Percentiles rank a stretch among this genome's conserved stretches.
phyloP scores from a whole-genome alignment of 176 grass and related monocot species.

The Aegilops umbellulata region DNA sequence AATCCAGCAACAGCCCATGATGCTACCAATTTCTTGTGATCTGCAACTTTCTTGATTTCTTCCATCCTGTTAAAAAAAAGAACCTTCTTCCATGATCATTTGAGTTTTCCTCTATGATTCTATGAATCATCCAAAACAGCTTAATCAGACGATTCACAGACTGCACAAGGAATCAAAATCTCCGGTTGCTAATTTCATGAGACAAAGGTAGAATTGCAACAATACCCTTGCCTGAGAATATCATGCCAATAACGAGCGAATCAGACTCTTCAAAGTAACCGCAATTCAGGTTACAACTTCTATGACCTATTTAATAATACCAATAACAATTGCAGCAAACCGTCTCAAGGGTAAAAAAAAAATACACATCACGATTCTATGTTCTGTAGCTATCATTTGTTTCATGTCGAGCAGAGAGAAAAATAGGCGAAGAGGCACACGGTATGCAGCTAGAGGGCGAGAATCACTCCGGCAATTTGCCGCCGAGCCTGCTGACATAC shows the following conservation, averaged over 20 bases:
- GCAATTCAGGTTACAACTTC: neutral
- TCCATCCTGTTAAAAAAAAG: no score
- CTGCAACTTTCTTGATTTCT: neutral
- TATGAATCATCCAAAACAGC: neutral
- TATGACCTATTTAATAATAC: neutral
- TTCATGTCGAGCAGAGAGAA: neutral
- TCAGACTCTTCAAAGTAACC: neutral
- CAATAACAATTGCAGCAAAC: neutral
- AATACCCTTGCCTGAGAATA: neutral
- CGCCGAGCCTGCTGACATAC: neutral
- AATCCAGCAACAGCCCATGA: neutral
- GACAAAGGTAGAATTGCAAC: neutral
- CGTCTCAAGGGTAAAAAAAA: neutral
- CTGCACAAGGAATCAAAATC: no score
- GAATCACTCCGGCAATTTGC: slow-evolving; percentile 21
- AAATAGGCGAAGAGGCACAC: neutral
- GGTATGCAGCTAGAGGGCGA: neutral
- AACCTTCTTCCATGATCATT: neutral
- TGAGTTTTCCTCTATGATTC: neutral
- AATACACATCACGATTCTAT: slow-evolving; percentile 9
- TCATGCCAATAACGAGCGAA: neutral
- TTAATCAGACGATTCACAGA: neutral
- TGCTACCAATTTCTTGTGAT: neutral
- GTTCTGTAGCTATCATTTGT: neutral
- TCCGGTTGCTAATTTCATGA: no score